Evolutionary conservation across 192 early-diverging fungal genomes (phyloP), one percentile per base, ranked within the genome.

Genomic region (Irineochytrium annulatum): DNA sequence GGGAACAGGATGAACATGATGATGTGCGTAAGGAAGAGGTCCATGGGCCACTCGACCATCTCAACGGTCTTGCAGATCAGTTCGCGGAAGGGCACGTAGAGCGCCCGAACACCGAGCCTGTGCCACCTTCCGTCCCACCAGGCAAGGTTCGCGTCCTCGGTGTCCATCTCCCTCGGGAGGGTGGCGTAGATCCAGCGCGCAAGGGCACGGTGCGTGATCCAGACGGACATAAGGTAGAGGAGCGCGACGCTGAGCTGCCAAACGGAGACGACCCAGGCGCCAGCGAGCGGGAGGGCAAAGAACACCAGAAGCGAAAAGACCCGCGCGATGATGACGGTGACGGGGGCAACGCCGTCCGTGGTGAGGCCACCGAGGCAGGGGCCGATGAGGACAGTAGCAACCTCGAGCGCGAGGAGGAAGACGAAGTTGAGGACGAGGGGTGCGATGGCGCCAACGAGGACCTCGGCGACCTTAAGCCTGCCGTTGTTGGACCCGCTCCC

Each of bases 61-160:
- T 93, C 91, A 34, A 91, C 82, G 46, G 87, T 81, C 77, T 93
- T 93, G 78, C 88, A 89, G 37, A 88, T 37, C 62, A 76, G 89
- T 69, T 92, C 91, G 39, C 91, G 87, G 68, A 88, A 65, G 3
- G 87, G 86, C 67, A 87, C 86, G 22, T 83, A 83, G 35, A 89
- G 72, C 27, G 81, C 82, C 75, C 69, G 55, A 71, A 76, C 60
- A 53, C 88, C 86, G 69, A 90, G 74, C 39, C 86, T 85, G 34
- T 87, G 81, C 87, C 90, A 92, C 55, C 83, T 80, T 19, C 90
- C 90, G 4, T 87, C 89, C 90, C 90, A 92, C 90, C 90, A 92
- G 20, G 87, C 90, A 43, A 85, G 76, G 63, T 92, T 92, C 19
- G 86, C 77, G 72, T 86, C 86, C 67, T 90, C 87, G 67, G 88